Percentiles rank a stretch among this genome's conserved stretches.
Evolutionary conservation across 2,329 filamentous ascomycete genomes (phyloP).

Genomic region (Plectosphaerella cucumerina): DNA sequence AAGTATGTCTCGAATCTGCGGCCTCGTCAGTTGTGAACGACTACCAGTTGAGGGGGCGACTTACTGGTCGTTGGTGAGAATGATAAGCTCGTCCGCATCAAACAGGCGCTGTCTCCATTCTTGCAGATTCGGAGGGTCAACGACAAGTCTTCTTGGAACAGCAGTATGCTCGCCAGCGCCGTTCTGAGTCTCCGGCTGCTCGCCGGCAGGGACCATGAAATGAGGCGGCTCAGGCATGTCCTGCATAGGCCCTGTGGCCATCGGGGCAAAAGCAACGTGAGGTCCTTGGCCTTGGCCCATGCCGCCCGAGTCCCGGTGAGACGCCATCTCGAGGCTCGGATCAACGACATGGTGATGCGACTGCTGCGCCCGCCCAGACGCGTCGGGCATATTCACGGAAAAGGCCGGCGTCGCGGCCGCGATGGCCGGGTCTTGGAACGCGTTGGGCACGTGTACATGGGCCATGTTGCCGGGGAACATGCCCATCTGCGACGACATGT

Average conservation of each 20-base stretch:
- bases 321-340: background rate
- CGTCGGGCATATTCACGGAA: background rate
- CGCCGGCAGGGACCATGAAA: background rate
- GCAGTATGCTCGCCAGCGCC: background rate
- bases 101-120: constrained; percentile 71
- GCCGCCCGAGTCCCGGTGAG: background rate
- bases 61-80: constrained; percentile 70
- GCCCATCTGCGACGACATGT: background rate
- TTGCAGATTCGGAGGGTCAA: constrained; percentile 63
- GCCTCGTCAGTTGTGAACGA: background rate
- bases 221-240: background rate
- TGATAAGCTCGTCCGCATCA: constrained; percentile 68
- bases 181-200: background rate
- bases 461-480: background rate
- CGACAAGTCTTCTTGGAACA: constrained; percentile 26
- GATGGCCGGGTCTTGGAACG: background rate
- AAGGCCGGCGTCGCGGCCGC: background rate
- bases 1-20: constrained; percentile 74
- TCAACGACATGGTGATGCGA: background rate
- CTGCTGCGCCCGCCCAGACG: background rate
- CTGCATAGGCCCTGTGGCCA: background rate
- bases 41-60: constrained; percentile 16
- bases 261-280: background rate
- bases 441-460: background rate
- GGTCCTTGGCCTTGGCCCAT: background rate